Base-by-base conservation (phyloP, 805 yeast genomes). In the Metschnikowia matae region DNA sequence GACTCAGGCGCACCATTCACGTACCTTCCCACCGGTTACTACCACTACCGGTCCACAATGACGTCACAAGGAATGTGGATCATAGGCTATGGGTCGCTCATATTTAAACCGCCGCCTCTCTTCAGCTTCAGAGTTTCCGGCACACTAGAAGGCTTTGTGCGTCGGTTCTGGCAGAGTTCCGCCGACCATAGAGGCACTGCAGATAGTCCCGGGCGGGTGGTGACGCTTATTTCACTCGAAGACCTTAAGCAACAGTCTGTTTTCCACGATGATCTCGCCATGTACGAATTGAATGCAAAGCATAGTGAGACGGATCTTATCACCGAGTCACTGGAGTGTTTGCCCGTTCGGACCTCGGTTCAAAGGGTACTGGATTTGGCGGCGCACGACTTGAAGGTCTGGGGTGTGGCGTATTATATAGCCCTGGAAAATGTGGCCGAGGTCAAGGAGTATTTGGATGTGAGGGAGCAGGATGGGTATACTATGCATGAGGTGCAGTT, bases 81-180 rank as follows among this genome's bases (percentile, higher is more conserved):
- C 13, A 82, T 90, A 10, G 97, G 97, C 2, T 90, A 90, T 62
- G 97, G 97, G 1, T 87, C 96, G 0, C 72, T 90, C 47, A 83
- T 90, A 23, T 90, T 86, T 75, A 90, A 89, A 61, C 97, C 96
- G 0, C 97, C 97, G 0, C 91, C 92, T 14, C 77, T 79, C 56
- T 78, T 80, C 53, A 73, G 80, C 44, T 73, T 77, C 59, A 69
- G 82, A 36, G 76, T 87, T 8, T 83, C 89, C 0, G 97, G 97
- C 0, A 79, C 83, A 43, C 74, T 91, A 21, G 73, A 74, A 46
- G 97, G 97, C 1, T 89, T 73, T 57, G 80, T 84, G 1, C 75
- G 98, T 18, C 70, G 96, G 41, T 91, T 91, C 63, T 91, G 97
- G 97, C 97, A 91, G 66, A 79, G 88, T 34, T 85, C 94, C 10